Conservation (phyloP, 2,329 filamentous ascomycete genomes). For the Pyrenochaeta sp. region DNA sequence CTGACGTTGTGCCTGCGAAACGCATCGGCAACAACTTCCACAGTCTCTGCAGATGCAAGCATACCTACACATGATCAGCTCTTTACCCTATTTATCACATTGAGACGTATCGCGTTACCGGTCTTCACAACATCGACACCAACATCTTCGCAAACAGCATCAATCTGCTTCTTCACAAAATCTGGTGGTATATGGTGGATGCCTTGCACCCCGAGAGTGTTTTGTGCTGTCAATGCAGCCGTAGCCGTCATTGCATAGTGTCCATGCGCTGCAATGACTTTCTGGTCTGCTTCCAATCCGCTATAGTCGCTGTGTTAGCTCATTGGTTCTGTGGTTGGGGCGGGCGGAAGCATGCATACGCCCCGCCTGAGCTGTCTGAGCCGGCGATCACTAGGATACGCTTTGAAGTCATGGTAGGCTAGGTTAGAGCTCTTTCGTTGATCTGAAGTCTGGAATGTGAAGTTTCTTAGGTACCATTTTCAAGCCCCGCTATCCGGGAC, state of each 20-base stretch:
- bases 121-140: conserved; percentile 91
- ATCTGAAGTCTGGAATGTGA: conserved; percentile 10
- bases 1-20: conserved; percentile 66
- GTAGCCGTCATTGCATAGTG: conserved; percentile 97
- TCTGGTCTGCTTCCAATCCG: conserved; percentile 94
- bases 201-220: conserved; percentile 82
- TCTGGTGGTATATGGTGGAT: conserved; percentile 80
- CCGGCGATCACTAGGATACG: conserved; percentile 84
- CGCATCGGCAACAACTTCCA: conserved; percentile 72
- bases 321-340: conserved; percentile 20
- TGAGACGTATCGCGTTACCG: conserved; percentile 60
- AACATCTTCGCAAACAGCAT: conserved; percentile 83
- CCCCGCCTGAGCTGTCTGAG: conserved; percentile 90
- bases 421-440: neutral
- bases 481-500: conserved; percentile 35
- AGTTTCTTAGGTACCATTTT: conserved; percentile 16
- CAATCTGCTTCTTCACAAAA: conserved; percentile 86
- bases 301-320: conserved; percentile 57
- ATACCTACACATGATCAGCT: conserved; percentile 67
- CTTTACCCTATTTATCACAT: neutral
- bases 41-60: conserved; percentile 77
- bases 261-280: conserved; percentile 88
- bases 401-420: conserved; percentile 41
- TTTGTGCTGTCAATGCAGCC: conserved; percentile 94
- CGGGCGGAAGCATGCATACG: conserved; percentile 62